Base-by-base conservation (phyloP, 345 rosid genomes). In the Pistacia vera region DNA sequence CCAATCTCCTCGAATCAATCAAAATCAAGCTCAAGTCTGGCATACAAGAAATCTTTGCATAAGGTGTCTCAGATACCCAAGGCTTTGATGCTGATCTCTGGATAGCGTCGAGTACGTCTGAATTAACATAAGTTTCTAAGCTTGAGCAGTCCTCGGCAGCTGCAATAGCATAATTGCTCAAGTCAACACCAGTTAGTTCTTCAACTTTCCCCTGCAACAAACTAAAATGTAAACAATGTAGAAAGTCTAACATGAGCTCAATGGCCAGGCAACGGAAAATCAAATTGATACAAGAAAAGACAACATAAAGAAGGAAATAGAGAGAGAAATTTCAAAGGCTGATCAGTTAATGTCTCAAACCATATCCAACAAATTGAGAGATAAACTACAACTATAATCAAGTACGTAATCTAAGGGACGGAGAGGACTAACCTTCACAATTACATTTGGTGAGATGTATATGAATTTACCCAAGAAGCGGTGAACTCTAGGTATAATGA, bases 121-220 rank as follows among this genome's bases (percentile, higher is more conserved):
- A 72, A 71, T 80, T 82, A 4, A 84, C 81, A 12, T 55, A 30
- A 33, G n/a, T 65, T 3, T 64, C 79, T 59, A 86, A 68, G 67
- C 70, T 86, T 56, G 78, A 82, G 75, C 89, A 84, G 63, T 84
- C 85, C 57, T 86, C 89, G 28, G 79, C 82, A 63, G 72, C 84
- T 20, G 87, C 86, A 75, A 79, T 8, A 0, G 67, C 84, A 78
- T 82, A 71, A 25, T 25, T 48, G 72, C 63, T 68, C 38, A 82
- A 79, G 72, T 81, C 79, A 66, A 81, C 52, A 60, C 79, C 80
- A 49, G 59, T 69, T 68, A 82, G 78, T 61, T 86, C 86, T 68
- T 86, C 90, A 20, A 77, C 80, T 51, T 68, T 81, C 54, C 84
- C 86, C 90, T 80, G 86, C 70, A 77, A 58, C 7, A 52, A 77